These are phyloP conservation scores for Asterophora parasitica DNA, from an alignment of 768 basidiomycete genomes.

Conservation along the genomic window DNA sequence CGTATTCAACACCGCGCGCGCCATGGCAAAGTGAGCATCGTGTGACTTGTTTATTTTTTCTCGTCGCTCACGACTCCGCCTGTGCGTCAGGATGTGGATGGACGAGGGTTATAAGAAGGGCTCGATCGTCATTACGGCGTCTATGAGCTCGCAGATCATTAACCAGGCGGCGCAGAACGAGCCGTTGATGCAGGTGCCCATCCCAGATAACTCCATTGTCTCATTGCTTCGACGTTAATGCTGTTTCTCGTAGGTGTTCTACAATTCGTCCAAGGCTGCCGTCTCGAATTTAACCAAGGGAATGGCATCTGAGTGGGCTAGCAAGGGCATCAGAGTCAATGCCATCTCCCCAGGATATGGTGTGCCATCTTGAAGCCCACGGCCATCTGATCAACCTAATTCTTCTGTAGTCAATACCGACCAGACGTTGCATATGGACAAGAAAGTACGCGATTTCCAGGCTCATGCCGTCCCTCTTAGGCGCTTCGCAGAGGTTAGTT, in stretches of 20 bases:
- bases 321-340: conserved; percentile 51
- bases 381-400: background rate
- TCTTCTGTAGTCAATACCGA: conserved; percentile 47
- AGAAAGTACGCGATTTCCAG: conserved; percentile 44
- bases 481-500: conserved; percentile 50
- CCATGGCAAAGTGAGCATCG: conserved; percentile 44
- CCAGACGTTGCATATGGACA: conserved; percentile 51
- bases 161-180: conserved; percentile 42
- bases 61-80: background rate
- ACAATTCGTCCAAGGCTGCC: conserved; percentile 68
- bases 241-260: conserved; percentile 29
- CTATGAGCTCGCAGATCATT: conserved; percentile 66
- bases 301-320: conserved; percentile 62
- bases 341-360: conserved; percentile 60
- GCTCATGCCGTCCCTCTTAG: conserved; percentile 44
- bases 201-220: too few relatives aligned
- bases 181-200: conserved; percentile 45
- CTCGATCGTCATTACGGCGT: conserved; percentile 60
- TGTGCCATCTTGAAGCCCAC: conserved; percentile 18
- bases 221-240: too few relatives aligned
- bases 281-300: conserved; percentile 52
- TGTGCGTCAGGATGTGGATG: conserved; percentile 37
- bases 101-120: conserved; percentile 30
- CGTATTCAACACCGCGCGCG: conserved; percentile 59
- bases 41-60: too few relatives aligned